Evolutionary conservation across 139 green algal species (phyloP).

Genomic region (Volvox africanus): DNA sequence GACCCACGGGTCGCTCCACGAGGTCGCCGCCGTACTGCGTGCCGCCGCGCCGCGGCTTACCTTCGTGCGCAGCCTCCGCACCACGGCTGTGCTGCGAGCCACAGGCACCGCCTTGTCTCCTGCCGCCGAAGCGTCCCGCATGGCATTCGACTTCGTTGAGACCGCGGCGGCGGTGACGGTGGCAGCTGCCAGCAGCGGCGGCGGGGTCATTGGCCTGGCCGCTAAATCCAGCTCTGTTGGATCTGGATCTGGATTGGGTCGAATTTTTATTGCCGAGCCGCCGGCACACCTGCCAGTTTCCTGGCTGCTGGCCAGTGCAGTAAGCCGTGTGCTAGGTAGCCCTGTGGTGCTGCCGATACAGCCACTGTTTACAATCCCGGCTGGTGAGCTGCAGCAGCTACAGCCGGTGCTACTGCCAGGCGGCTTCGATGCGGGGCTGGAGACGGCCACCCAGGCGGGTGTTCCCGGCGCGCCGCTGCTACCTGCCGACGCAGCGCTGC

Average conservation of each 20-base stretch:
- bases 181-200: neutral
- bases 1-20: conserved; percentile 23
- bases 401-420: conserved; percentile 60
- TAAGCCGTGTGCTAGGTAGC: conserved; percentile 68
- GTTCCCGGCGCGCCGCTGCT: conserved; percentile 62
- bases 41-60: conserved; percentile 42
- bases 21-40: conserved; percentile 24
- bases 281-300: conserved; percentile 48
- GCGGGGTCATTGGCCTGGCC: neutral
- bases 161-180: neutral
- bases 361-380: conserved; percentile 62
- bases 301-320: conserved; percentile 56
- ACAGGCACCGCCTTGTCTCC: neutral
- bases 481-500: conserved; percentile 58
- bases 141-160: conserved; percentile 24
- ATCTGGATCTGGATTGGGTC: conserved; percentile 51
- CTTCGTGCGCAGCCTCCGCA: conserved; percentile 58
- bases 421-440: conserved; percentile 49
- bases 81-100: neutral
- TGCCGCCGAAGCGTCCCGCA: conserved; percentile 2
- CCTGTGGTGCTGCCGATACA: conserved; percentile 71
- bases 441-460: conserved; percentile 53
- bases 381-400: conserved; percentile 42
- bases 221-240: neutral
- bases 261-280: conserved; percentile 38